Conservation (phyloP, 257 asterid genomes). For the Apocynum venetum region DNA sequence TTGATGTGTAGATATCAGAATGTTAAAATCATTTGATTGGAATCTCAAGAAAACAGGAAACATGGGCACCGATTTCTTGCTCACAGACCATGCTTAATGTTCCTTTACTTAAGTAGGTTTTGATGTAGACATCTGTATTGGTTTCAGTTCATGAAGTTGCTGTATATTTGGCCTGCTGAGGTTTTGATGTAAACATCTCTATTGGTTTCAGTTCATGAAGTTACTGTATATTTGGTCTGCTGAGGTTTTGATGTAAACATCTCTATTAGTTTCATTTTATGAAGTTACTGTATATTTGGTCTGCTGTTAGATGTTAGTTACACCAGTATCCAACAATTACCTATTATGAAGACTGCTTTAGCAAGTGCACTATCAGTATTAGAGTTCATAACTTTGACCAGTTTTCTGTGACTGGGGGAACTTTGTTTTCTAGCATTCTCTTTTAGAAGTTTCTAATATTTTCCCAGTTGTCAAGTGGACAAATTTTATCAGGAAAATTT, state of each 20-base stretch:
- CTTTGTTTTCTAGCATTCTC: not conserved
- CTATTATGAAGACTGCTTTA: not conserved
- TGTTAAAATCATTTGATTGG: not conserved
- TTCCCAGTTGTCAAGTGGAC: not conserved
- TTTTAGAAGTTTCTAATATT: not conserved
- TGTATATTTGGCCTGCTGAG: not conserved
- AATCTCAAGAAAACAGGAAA: not conserved
- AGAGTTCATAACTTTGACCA: not conserved
- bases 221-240: not conserved
- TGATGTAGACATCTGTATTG: not conserved
- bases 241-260: not conserved
- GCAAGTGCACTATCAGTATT: no score
- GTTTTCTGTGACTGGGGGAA: not conserved
- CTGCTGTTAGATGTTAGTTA: not conserved
- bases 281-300: not conserved
- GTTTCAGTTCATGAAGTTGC: not conserved
- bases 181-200: not conserved
- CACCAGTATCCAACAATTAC: not conserved
- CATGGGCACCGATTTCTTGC: not conserved
- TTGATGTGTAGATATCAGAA: not conserved
- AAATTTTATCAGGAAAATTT: not conserved
- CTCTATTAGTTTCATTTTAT: not conserved
- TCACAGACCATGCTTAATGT: not conserved
- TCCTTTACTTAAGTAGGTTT: not conserved
- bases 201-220: not conserved